phyloP scores from a whole-genome alignment of 805 yeast species.

The Nematodospora valgi region DNA sequence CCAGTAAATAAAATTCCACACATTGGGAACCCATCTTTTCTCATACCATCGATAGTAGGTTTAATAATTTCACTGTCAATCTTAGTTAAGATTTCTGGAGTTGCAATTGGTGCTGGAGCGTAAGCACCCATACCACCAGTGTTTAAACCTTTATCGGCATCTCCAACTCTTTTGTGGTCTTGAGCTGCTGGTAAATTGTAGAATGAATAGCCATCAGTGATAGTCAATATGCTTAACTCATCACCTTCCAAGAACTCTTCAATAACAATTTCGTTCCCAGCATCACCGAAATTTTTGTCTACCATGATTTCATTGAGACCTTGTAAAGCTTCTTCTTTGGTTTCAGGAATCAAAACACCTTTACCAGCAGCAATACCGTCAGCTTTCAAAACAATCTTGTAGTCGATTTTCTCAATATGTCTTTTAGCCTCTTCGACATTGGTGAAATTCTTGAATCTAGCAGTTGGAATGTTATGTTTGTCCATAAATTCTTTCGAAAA shows the following conservation, averaged over 20 bases:
- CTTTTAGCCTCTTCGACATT: slow-evolving; percentile 70
- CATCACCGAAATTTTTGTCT: slow-evolving; percentile 81
- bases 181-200: slow-evolving; percentile 95
- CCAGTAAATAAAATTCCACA: slow-evolving; percentile 96
- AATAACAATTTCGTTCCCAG: slow-evolving; percentile 90
- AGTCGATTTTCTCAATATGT: slow-evolving; percentile 62
- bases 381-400: slow-evolving; percentile 89
- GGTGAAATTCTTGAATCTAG: slow-evolving; percentile 80
- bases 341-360: slow-evolving; percentile 91
- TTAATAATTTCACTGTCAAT: slow-evolving; percentile 75
- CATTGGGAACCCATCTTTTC: slow-evolving; percentile 92
- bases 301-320: slow-evolving; percentile 90
- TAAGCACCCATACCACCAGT: slow-evolving; percentile 99
- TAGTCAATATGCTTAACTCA: slow-evolving; percentile 87
- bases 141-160: slow-evolving; percentile 90
- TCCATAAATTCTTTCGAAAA: slow-evolving; percentile 93
- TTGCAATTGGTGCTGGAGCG: slow-evolving; percentile 96
- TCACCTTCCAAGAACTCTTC: slow-evolving; percentile 97
- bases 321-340: slow-evolving; percentile 76
- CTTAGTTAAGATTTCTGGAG: slow-evolving; percentile 63
- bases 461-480: slow-evolving; percentile 90
- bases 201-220: slow-evolving; percentile 90
- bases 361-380: slow-evolving; percentile 99
- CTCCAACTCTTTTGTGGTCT: slow-evolving; percentile 94
- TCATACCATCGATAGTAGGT: slow-evolving; percentile 95